These are phyloP conservation scores for Xylariaceae sp. DNA, from an alignment of 2,329 filamentous ascomycete species.

Conservation along the genomic window DNA sequence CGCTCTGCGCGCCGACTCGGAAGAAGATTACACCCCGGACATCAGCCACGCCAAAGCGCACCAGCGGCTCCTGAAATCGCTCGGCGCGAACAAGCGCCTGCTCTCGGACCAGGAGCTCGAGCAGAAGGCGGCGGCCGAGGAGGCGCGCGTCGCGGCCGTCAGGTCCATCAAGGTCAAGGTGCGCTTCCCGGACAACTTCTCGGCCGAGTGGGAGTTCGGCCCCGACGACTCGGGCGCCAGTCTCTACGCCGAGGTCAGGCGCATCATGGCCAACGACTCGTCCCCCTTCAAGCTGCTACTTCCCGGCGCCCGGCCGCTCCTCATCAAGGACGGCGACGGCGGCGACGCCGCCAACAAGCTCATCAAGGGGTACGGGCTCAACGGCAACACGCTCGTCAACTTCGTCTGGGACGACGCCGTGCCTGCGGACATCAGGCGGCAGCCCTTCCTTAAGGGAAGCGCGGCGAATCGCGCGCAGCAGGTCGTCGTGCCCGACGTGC, in stretches of 20 bases:
- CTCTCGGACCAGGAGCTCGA: constrained; percentile 78
- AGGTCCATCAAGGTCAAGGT: constrained; percentile 70
- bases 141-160: constrained; percentile 60
- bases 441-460: constrained; percentile 42
- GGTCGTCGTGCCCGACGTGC: constrained; percentile 49
- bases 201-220: constrained; percentile 66
- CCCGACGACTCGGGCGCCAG: constrained; percentile 62
- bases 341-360: constrained; percentile 50
- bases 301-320: constrained; percentile 47
- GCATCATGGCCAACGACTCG: constrained; percentile 58
- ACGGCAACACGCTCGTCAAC: constrained; percentile 66
- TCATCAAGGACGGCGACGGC: constrained; percentile 42
- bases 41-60: constrained; percentile 71
- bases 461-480: constrained; percentile 51
- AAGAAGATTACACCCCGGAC: constrained; percentile 70
- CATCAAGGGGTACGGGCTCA: constrained; percentile 68
- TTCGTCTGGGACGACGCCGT: constrained; percentile 29
- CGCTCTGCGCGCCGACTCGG: constrained; percentile 60
- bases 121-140: constrained; percentile 59
- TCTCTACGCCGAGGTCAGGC: constrained; percentile 69
- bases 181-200: constrained; percentile 81
- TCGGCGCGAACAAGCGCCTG: constrained; percentile 67
- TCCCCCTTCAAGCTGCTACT: constrained; percentile 70
- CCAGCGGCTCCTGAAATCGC: constrained; percentile 59
- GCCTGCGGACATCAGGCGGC: constrained; percentile 18